A percentile compares a stretch with the other conserved stretches of the same genome.
Evolutionary conservation across 163 green algal genomes (phyloP).

Genomic region (Chloroidium sp.): DNA sequence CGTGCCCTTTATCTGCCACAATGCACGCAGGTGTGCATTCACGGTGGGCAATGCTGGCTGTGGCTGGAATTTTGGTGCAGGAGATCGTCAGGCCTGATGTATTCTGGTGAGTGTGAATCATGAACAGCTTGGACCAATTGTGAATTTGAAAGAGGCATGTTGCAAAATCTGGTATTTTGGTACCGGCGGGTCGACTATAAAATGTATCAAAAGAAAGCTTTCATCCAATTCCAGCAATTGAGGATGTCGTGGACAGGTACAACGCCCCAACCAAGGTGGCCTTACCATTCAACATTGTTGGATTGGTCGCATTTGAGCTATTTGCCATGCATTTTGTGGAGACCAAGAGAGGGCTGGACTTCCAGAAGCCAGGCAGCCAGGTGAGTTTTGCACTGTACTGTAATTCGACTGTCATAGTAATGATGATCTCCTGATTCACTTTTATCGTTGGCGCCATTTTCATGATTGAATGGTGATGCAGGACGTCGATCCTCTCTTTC

Average conservation of each 20-base stretch:
- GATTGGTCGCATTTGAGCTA: slow-evolving; percentile 67
- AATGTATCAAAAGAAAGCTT: too few relatives aligned
- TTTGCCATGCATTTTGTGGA: slow-evolving; percentile 65
- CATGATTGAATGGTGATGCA: slow-evolving; percentile 21
- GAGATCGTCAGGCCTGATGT: slow-evolving; percentile 54
- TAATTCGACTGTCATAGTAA: background rate
- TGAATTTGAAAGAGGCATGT: too few relatives aligned
- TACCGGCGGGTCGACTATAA: too few relatives aligned
- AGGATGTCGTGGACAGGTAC: slow-evolving; percentile 25
- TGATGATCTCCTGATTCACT: too few relatives aligned
- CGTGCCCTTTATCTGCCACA: too few relatives aligned
- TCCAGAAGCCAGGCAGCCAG: slow-evolving; percentile 63
- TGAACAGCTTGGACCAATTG: too few relatives aligned
- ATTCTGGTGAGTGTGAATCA: slow-evolving; percentile 41
- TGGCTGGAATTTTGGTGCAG: slow-evolving; percentile 19
- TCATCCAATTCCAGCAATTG: too few relatives aligned
- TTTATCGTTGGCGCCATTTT: too few relatives aligned
- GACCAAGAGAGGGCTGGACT: slow-evolving; percentile 67
- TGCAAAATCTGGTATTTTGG: too few relatives aligned
- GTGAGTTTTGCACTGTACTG: background rate
- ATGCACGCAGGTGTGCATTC: slow-evolving; percentile 26
- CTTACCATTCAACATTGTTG: slow-evolving; percentile 56
- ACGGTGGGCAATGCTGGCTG: slow-evolving; percentile 40
- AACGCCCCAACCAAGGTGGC: slow-evolving; percentile 46
- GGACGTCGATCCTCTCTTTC: slow-evolving; percentile 81